Base-by-base conservation (phyloP, 371 early-diverging fungal species). In the Polyrhizophydium stewartii region DNA sequence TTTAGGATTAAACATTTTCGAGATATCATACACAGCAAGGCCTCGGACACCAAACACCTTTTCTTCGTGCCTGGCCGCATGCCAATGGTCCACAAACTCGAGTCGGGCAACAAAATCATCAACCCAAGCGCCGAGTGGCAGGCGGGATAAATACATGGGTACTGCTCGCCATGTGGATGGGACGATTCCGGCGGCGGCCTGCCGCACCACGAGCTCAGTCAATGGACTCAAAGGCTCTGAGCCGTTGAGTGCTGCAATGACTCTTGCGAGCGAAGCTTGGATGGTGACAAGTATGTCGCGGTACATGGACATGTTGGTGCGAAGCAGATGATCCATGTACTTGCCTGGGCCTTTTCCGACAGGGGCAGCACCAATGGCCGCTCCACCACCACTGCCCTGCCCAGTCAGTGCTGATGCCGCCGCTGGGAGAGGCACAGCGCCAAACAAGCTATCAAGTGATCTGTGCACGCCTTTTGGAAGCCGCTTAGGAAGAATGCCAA, bases 21-120 rank as follows among this genome's bases (percentile, higher is more conserved):
- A n/a, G 31, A 72, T 59, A 47, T 72, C 69, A 37, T 68, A 62
- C 35, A 62, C 41, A 21, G 65, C 38, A 5, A 60, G 50, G 21
- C 38, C 59, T 0, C 55, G 9, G 16, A 35, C 32, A 13, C 33
- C 31, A 1, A 43, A 35, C 13, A 30, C 33, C 22, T 45, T 40
- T n/a, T 59, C 59, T 24, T 51, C 58, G 37, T 60, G 32, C 30
- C 60, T 22, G 13, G 56, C 27, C 17, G 46, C 19, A 37, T 62
- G 45, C 72, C 72, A 72, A 5, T 55, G 17, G 37, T 60, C 38
- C 0, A 68, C 37, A 38, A 50, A 72, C 19, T 22, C 28, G 0
- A 72, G 22, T 52, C 72, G 25, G 19, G 50, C 46, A 41, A 66
- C 5, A 21, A 66, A 45, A 66, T 66, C 58, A n/a, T 57, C 58